Base-by-base conservation (phyloP, 495 filamentous ascomycete species). In the Chaetomidium leptoderma region DNA sequence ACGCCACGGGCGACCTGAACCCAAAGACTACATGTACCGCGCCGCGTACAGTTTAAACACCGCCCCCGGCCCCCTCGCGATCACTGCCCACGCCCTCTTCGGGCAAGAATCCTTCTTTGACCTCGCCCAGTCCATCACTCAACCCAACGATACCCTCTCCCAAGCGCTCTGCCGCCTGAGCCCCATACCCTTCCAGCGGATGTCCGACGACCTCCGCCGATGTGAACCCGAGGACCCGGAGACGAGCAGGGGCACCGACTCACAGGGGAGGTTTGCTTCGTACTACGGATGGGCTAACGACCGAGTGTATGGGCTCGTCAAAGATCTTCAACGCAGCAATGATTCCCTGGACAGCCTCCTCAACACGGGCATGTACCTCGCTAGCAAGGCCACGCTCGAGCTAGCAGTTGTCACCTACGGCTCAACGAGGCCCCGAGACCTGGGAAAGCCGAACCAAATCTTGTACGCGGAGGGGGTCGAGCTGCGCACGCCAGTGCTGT, bases 61-160 rank as follows among this genome's bases (percentile, higher is more conserved):
- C 30, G 24, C 24, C 13, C n/a, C 30, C 16, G 48, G 17, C 11
- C 48, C 48, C 4, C 32, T 37, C 16, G 9, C 33, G 32, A 7
- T 52, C 21, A 6, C 33, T 9, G 5, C 36, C 2, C 33, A 39
- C 27, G 47, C 47, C 2, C 30, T 50, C 29, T 50, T 50, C 10
- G 47, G 47, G 10, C 10, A 8, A 3, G 42, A 46, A 4, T 44
- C 40, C 29, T 44, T 30, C 44, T 43, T 59, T 17, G 17, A 59
- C 21, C 43, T 53, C 14, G 57, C 57, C 26, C 44, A 59, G 10
- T 13, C 35, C 16, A 49, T 40, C 27, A 45, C 27, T 13, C 17
- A 37, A 29, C 48, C 19, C 13, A 6, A 53, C 21, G 19, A 37
- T 5, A 26, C 40, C 37, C 29, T 14, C 17, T 37, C 53, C 30